Percentiles rank a stretch among this genome's conserved stretches.
phyloP scores from a whole-genome alignment of 2,329 filamentous ascomycete species.

The Cryphonectria nitschkei region DNA sequence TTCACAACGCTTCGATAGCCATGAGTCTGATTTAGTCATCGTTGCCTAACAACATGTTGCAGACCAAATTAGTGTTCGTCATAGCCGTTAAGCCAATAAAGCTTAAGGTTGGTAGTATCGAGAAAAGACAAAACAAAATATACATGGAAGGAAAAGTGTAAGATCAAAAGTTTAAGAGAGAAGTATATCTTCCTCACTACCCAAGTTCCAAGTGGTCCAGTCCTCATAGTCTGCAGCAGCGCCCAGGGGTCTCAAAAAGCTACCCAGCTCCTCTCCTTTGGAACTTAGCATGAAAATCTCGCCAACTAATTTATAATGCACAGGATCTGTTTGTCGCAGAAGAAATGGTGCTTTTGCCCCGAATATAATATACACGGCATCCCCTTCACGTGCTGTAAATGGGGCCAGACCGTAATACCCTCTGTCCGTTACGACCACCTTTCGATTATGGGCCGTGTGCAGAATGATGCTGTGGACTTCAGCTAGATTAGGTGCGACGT shows the following conservation, averaged over 20 bases:
- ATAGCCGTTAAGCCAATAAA: background rate
- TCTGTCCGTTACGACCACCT: slow-evolving; percentile 3
- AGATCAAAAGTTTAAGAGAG: background rate
- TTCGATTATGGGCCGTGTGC: background rate
- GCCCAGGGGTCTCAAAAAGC: background rate
- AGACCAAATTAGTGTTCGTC: background rate
- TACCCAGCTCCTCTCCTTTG: background rate
- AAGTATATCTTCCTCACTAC: background rate
- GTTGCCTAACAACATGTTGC: background rate
- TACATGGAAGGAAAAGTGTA: background rate
- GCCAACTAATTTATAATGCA: background rate
- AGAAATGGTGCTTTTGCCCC: background rate
- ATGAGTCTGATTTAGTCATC: background rate
- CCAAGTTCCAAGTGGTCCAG: background rate
- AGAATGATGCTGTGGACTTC: background rate
- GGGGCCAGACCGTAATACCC: slow-evolving; percentile 13
- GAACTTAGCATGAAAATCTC: background rate
- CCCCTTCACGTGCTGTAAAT: background rate
- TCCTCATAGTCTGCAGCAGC: background rate
- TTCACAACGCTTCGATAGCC: too few species aligned
- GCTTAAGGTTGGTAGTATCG: background rate
- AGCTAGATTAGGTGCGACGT: background rate
- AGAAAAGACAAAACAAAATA: background rate
- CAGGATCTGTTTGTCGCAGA: background rate
- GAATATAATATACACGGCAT: background rate